Evolutionary conservation across 371 early-diverging fungal species (phyloP).

Genomic region (Cokeromyces recurvatus): DNA sequence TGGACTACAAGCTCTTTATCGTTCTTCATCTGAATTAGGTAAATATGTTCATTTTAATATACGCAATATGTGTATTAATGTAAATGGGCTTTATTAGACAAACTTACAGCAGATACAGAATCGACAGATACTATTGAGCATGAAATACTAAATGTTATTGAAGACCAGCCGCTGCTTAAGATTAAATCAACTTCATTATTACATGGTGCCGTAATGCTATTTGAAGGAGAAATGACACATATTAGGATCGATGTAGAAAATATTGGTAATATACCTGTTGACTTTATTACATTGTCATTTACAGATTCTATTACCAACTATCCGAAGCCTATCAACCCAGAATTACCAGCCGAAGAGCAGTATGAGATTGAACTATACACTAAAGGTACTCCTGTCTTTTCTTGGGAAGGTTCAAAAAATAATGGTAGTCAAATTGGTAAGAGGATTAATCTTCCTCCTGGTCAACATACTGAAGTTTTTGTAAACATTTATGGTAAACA

Average conservation of each 20-base stretch:
- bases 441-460: conserved; percentile 50
- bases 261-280: conserved; percentile 67
- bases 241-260: conserved; percentile 67
- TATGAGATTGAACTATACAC: conserved; percentile 76
- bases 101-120: no score
- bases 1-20: conserved; percentile 15
- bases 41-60: no score
- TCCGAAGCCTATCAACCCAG: conserved; percentile 44
- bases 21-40: no score
- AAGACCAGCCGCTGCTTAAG: conserved; percentile 66
- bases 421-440: conserved; percentile 23
- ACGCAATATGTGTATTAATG: no score
- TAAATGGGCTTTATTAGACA: no score
- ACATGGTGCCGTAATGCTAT: conserved; percentile 75
- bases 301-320: conserved; percentile 51
- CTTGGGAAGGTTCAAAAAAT: conserved; percentile 51
- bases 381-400: conserved; percentile 62
- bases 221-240: conserved; percentile 77
- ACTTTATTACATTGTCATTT: conserved; percentile 69
- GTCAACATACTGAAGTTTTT: conserved; percentile 47
- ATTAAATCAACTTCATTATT: conserved; percentile 56
- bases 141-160: conserved; percentile 48
- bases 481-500: conserved; percentile 79
- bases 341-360: conserved; percentile 67
- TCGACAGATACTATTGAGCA: not conserved